Conservation (phyloP, 2,329 filamentous ascomycete species). For the Aspergillus bombycis region DNA sequence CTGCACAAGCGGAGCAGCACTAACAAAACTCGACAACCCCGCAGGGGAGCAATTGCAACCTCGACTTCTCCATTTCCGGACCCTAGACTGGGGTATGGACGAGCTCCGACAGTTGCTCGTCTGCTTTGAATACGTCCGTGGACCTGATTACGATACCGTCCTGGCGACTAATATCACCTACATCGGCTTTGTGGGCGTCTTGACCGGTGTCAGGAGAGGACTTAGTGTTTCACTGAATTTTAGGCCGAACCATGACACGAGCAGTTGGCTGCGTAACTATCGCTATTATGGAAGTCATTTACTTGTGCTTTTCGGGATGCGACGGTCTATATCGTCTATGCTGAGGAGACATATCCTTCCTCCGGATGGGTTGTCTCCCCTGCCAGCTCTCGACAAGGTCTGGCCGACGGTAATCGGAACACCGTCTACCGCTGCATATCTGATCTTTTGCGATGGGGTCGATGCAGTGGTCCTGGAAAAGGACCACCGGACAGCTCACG, state of each 20-base stretch:
- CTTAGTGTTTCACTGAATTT: slow-evolving; percentile 58
- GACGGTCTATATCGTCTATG: slow-evolving; percentile 57
- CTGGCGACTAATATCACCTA: slow-evolving; percentile 54
- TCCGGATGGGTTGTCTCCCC: slow-evolving; percentile 11
- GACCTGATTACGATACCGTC: slow-evolving; percentile 35
- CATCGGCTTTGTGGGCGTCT: slow-evolving; percentile 53
- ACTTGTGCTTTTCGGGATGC: slow-evolving; percentile 57
- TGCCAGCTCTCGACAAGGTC: slow-evolving; percentile 29
- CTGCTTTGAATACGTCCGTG: slow-evolving; percentile 54
- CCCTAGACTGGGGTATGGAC: slow-evolving; percentile 60
- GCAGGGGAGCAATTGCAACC: slow-evolving; percentile 14
- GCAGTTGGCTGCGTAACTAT: slow-evolving; percentile 33
- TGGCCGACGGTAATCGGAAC: slow-evolving; percentile 37
- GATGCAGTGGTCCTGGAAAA: slow-evolving; percentile 59
- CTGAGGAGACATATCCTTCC: slow-evolving; percentile 51
- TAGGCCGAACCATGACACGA: slow-evolving; percentile 52
- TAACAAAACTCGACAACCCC: slow-evolving; percentile 15
- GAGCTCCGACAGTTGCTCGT: slow-evolving; percentile 54
- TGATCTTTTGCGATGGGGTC: slow-evolving; percentile 57
- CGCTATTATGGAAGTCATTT: slow-evolving; percentile 54
- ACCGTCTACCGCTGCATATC: slow-evolving; percentile 59
- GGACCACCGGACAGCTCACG: slow-evolving; percentile 51
- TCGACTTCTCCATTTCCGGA: slow-evolving; percentile 45
- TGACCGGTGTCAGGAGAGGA: slow-evolving; percentile 52
- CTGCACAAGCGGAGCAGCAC: slow-evolving; percentile 62